Percentiles rank a stretch among this genome's conserved stretches.
phyloP scores from a whole-genome alignment of 2,329 filamentous ascomycete species.

The Myriosclerotinia scirpicola region DNA sequence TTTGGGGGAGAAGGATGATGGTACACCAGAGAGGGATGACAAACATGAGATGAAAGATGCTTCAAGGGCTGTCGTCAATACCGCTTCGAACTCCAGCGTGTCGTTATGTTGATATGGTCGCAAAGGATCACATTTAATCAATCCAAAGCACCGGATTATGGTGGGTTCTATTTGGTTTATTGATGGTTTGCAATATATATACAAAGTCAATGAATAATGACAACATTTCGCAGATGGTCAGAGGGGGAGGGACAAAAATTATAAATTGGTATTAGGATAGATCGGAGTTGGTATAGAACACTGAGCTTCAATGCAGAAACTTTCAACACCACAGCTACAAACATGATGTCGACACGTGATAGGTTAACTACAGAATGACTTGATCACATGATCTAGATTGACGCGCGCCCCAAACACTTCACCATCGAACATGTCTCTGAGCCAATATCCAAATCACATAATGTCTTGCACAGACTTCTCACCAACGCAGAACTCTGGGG shows the following conservation, averaged over 20 bases:
- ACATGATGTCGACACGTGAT: background rate
- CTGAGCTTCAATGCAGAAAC: background rate
- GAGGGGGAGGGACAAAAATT: background rate
- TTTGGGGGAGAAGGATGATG: background rate
- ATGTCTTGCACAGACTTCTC: no score
- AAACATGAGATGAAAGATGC: background rate
- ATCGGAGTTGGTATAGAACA: background rate
- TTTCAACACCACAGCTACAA: no score
- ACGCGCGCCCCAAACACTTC: background rate
- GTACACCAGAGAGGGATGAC: background rate
- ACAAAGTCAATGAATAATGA: background rate
- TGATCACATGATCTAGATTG: constrained; percentile 3
- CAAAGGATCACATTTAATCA: no score
- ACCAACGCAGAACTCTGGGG: no score
- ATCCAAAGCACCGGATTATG: no score
- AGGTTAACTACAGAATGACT: background rate
- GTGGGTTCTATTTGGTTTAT: background rate
- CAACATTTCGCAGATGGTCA: background rate
- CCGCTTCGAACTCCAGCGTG: background rate
- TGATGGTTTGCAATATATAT: background rate
- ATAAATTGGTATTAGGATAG: background rate
- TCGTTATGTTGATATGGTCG: background rate
- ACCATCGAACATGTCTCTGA: no score
- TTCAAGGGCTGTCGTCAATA: background rate
- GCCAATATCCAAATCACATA: background rate